Conservation (phyloP, 805 yeast genomes). For the Candida sonorensis region DNA sequence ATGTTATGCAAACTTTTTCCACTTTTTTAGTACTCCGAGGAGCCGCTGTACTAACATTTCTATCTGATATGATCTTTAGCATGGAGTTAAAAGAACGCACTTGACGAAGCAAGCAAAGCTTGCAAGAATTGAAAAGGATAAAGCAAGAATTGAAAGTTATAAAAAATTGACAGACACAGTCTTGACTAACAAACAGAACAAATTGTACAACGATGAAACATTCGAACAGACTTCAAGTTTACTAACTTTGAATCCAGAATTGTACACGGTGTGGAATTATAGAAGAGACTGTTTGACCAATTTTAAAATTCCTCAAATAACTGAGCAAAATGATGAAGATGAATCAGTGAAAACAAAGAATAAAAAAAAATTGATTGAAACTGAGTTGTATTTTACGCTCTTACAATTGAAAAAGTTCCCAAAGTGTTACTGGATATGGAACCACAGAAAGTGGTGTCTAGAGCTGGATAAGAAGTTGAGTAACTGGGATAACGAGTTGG, state of each 20-base stretch:
- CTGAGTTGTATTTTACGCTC: slow-evolving; percentile 59
- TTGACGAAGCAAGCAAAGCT: slow-evolving; percentile 49
- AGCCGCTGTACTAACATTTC: too few relatives aligned
- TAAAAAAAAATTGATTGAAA: too few relatives aligned
- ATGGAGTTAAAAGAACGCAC: slow-evolving; percentile 60
- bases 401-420: slow-evolving; percentile 59
- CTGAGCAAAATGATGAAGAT: too few relatives aligned
- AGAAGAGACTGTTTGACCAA: slow-evolving; percentile 61
- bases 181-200: slow-evolving; percentile 27
- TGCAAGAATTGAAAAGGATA: slow-evolving; percentile 51
- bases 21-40: too few relatives aligned
- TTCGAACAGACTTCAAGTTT: slow-evolving; percentile 51
- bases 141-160: slow-evolving; percentile 51
- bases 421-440: slow-evolving; percentile 97
- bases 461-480: slow-evolving; percentile 38
- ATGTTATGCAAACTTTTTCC: too few relatives aligned
- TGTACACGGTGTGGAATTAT: slow-evolving; percentile 85
- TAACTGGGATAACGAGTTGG: slow-evolving; percentile 67
- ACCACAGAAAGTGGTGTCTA: slow-evolving; percentile 81
- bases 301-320: slow-evolving; percentile 26
- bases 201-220: slow-evolving; percentile 29
- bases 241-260: slow-evolving; percentile 71
- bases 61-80: slow-evolving; percentile 40
- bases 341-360: too few relatives aligned
- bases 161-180: slow-evolving; percentile 36